A percentile compares a stretch with the other conserved stretches of the same genome.
Conservation (phyloP, 306 rosid genomes). For the Sphenostylis stenocarpa region DNA sequence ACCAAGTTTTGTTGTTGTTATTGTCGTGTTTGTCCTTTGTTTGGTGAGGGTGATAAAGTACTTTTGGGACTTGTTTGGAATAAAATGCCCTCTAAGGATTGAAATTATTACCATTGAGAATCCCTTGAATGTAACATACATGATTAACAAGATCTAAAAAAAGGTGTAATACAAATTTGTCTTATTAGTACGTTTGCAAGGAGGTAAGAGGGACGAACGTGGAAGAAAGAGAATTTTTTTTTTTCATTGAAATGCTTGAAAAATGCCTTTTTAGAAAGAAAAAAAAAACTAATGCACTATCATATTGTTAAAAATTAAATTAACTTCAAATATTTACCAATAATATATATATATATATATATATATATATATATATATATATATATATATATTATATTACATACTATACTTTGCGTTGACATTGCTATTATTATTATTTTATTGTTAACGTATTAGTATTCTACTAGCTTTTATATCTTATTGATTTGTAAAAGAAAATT, state of each 20-base stretch:
- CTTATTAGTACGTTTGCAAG: neutral
- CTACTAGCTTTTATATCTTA: too few relatives aligned
- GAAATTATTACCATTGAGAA: constrained; percentile 18
- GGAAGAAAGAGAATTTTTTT: neutral
- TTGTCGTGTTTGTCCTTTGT: constrained; percentile 27
- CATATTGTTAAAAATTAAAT: neutral
- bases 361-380: too few relatives aligned
- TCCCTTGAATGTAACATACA: neutral
- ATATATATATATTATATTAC: too few relatives aligned
- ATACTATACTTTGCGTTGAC: too few relatives aligned
- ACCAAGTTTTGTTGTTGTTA: neutral
- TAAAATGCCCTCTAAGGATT: constrained; percentile 39
- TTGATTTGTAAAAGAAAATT: too few relatives aligned
- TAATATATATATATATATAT: too few relatives aligned
- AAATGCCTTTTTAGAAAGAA: too few relatives aligned
- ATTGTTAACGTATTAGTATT: too few relatives aligned
- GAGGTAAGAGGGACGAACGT: neutral
- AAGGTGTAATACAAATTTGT: neutral
- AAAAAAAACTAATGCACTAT: too few relatives aligned
- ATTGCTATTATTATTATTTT: too few relatives aligned
- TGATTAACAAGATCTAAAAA: neutral
- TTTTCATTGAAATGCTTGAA: too few relatives aligned
- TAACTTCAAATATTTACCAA: neutral
- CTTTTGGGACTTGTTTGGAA: constrained; percentile 37
- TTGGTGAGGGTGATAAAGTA: constrained; percentile 23